Base-by-base conservation (phyloP, 139 green algal genomes). In the Ettlia oleoabundans region DNA sequence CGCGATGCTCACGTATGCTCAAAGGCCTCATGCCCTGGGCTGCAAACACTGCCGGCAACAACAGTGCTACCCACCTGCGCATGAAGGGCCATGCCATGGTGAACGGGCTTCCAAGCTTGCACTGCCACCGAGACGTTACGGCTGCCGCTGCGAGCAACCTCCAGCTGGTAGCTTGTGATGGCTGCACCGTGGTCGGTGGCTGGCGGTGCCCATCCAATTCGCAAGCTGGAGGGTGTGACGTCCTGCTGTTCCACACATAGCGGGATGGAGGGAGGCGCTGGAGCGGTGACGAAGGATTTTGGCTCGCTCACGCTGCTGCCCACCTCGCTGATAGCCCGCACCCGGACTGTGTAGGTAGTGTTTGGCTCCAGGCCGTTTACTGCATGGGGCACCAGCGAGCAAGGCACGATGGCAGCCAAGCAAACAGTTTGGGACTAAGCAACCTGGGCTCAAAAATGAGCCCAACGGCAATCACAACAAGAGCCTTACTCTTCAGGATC, bases 151-250 rank as follows among this genome's bases (percentile, higher is more conserved):
- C 71, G 33, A 1, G 55, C 69, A 71, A 83, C 85, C 33, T 94
- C 89, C 71, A 93, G 43, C 61, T 87, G 78, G 76, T 94, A 94
- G n/a, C 70, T 43, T 1, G 74, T 83, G 1, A 95, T 82, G 1
- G 84, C 24, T 1, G 85, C 65, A 4, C 91, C 91, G 32, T 91
- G 80, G 67, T 93, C 88, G 9, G 47, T 35, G 22, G 32, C 53
- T 0, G 91, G 91, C 64, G 74, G 51, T 40, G 61, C 9, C 91
- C 91, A 94, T 38, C 28, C 35, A 37, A 93, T 8, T 19, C 51
- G 26, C 52, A 84, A 26, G 18, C 35, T 26, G 0, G 74, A 52
- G 35, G 74, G 32, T 37, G 40, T 55, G 65, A 51, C 8, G 6
- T 33, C 63, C 76, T 78, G 68, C 63, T 28, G 87, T 74, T 40